Evolutionary conservation across 441 rosid species (phyloP), one percentile per base, ranked within the genome.

Genomic region (Oxalis stricta): DNA sequence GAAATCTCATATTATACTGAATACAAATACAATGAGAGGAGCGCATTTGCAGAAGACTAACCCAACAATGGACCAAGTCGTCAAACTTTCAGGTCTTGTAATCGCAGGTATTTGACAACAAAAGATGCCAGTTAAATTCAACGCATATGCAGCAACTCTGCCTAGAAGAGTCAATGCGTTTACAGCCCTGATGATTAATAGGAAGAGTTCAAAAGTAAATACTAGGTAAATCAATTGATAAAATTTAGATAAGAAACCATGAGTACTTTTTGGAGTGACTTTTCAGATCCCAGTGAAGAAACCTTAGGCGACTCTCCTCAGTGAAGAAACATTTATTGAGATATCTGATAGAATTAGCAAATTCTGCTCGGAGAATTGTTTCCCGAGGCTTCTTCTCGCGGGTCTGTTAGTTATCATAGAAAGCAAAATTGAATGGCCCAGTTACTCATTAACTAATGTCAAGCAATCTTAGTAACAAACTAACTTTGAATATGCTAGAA

Each of bases 321-420:
- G 68, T 26, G 49, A 75, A 38, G 48, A 75, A 34, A 50, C 66
- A 56, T 55, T 59, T 77, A 46, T 81, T 81, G 36, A 81, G 71
- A 48, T 38, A 53, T 61, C 55, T 70, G 59, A 81, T 69, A 23
- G 86, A 76, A 66, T 73, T 73, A 48, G 77, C 75, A 63, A 81
- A 77, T 59, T 77, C 91, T 33, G 63, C 64, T 33, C 77, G 75
- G 35, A 81, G 77, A 65, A 81, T 75, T 41, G 75, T 69, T 63
- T 81, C 91, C 38, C 91, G 64, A 48, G 91, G 91, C 61, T 77
- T 81, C 63, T 69, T 81, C 71, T 81, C 91, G 55, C 41, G 69
- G 2, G 77, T 66, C 91, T 81, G 61, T 51, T 38, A 37, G 38
- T 35, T 48, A 32, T 38, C 51, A 57, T 18, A 50, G 45, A 19